Conservation (phyloP, 495 filamentous ascomycete genomes). For the Xylaria nigripes region DNA sequence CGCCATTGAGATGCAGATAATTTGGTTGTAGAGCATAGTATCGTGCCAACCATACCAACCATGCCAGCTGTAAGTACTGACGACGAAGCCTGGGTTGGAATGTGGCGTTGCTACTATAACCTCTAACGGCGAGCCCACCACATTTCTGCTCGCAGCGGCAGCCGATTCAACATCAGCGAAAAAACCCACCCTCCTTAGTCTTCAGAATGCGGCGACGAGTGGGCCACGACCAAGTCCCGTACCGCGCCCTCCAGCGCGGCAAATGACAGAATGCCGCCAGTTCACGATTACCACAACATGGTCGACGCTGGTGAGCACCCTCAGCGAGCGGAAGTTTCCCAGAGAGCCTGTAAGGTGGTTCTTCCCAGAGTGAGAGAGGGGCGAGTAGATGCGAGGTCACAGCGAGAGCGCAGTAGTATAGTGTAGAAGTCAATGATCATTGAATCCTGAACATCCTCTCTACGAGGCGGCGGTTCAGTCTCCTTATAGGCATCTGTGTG, state of each 20-base stretch:
- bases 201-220: neutral
- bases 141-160: slow-evolving; percentile 5
- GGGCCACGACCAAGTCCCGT: neutral
- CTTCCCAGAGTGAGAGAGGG: no score
- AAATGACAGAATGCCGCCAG: slow-evolving; percentile 21
- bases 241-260: slow-evolving; percentile 18
- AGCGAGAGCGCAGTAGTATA: no score
- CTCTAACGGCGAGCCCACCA: slow-evolving; percentile 18
- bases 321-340: neutral
- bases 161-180: neutral
- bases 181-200: neutral
- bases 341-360: no score
- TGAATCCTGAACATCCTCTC: no score
- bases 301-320: slow-evolving; percentile 15
- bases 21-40: neutral
- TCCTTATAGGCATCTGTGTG: no score
- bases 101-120: neutral
- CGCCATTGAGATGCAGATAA: slow-evolving; percentile 4
- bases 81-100: neutral
- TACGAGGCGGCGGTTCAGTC: no score
- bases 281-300: slow-evolving; percentile 17
- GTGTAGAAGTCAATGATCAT: no score
- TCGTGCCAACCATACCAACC: neutral
- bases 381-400: no score
- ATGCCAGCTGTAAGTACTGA: no score